phyloP scores from a whole-genome alignment of 306 rosid genomes.

The Cicer pinnatifidum region DNA sequence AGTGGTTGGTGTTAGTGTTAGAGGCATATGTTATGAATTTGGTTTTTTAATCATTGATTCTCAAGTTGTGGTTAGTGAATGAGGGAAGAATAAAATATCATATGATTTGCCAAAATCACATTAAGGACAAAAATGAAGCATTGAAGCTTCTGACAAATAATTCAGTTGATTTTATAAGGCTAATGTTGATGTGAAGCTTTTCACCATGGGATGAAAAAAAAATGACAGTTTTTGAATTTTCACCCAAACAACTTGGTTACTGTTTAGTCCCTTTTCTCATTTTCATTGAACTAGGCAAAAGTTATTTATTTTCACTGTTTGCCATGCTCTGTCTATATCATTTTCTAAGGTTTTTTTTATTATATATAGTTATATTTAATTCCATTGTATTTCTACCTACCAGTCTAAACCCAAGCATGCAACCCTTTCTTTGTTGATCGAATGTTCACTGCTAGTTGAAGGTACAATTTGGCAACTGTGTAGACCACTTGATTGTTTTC shows the following conservation, averaged over 20 bases:
- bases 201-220: slow-evolving; percentile 47
- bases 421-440: slow-evolving; percentile 35
- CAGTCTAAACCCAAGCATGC: slow-evolving; percentile 40
- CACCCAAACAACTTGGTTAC: slow-evolving; percentile 34
- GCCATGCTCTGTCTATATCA: slow-evolving; percentile 23
- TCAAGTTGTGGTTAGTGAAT: slow-evolving; percentile 8
- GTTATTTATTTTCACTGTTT: slow-evolving; percentile 50
- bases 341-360: background rate
- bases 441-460: slow-evolving; percentile 27
- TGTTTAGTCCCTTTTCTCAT: slow-evolving; percentile 39
- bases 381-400: slow-evolving; percentile 34
- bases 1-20: slow-evolving; percentile 5
- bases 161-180: slow-evolving; percentile 34
- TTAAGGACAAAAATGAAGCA: background rate
- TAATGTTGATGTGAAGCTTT: slow-evolving; percentile 58
- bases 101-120: slow-evolving; percentile 21
- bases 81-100: background rate
- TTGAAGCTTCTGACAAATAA: slow-evolving; percentile 19
- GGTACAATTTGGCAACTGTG: slow-evolving; percentile 42
- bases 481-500: slow-evolving; percentile 38
- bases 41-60: slow-evolving; percentile 22
- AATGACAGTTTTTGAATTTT: slow-evolving; percentile 35
- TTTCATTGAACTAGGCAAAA: slow-evolving; percentile 42
- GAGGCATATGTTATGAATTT: slow-evolving; percentile 6
- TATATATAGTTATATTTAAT: slow-evolving; percentile 31